Evolutionary conservation across 192 early-diverging fungal species (phyloP).

Genomic region (Linnemannia hyalina): DNA sequence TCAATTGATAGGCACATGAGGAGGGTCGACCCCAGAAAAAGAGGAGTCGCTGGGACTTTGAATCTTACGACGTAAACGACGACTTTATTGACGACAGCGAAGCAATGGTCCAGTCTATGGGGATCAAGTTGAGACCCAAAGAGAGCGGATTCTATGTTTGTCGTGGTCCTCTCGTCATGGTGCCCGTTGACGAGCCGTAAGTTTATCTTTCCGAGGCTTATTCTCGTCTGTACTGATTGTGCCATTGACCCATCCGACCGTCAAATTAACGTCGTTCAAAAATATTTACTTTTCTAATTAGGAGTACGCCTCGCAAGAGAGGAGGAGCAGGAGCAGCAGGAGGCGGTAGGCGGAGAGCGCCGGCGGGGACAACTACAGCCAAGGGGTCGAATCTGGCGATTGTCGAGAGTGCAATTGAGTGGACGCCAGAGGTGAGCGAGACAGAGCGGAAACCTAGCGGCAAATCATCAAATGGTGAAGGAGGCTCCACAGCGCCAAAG

Average conservation of each 20-base stretch:
- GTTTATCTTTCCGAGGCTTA: not conserved
- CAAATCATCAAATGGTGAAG: not conserved
- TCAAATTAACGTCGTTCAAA: not conserved
- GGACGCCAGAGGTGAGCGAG: constrained; percentile 49
- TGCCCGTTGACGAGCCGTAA: constrained; percentile 42
- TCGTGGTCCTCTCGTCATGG: constrained; percentile 58
- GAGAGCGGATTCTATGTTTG: constrained; percentile 66
- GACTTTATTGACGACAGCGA: constrained; percentile 75
- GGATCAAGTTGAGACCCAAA: constrained; percentile 51
- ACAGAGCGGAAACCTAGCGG: constrained; percentile 35
- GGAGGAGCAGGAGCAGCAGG: not conserved
- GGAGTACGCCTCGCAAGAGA: not conserved
- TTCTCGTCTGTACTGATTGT: too few species aligned
- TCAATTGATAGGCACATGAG: not conserved
- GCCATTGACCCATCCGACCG: too few species aligned
- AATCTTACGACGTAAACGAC: constrained; percentile 68
- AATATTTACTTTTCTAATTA: not conserved
- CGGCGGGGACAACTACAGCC: not conserved
- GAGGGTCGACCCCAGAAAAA: constrained; percentile 17
- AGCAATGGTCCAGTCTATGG: constrained; percentile 56
- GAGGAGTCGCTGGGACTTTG: constrained; percentile 47
- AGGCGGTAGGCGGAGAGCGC: not conserved
- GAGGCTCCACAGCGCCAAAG: constrained; percentile 9
- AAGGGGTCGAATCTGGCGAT: constrained; percentile 34
- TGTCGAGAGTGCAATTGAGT: constrained; percentile 47